These are phyloP conservation scores for Acorus calamus DNA, from an alignment of 106 monocot genomes.

Conservation along the genomic window DNA sequence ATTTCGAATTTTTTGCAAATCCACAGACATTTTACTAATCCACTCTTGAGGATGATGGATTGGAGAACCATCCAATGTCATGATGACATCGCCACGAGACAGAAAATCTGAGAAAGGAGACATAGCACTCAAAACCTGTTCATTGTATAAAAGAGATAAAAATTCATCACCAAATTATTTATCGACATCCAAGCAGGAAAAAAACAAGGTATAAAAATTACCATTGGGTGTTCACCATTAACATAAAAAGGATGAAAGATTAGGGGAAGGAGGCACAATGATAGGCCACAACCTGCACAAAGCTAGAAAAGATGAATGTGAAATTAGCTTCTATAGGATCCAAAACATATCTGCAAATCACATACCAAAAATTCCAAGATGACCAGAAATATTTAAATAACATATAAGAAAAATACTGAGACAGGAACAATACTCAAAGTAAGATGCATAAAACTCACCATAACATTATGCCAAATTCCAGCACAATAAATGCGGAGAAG, in stretches of 20 bases:
- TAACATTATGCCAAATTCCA: slow-evolving; percentile 90
- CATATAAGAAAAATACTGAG: background rate
- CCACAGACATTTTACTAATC: slow-evolving; percentile 31
- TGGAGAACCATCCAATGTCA: slow-evolving; percentile 51
- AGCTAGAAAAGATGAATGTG: slow-evolving; percentile 32
- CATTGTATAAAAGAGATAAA: slow-evolving; percentile 5
- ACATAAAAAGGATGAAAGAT: slow-evolving; percentile 62
- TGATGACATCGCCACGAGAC: slow-evolving; percentile 48
- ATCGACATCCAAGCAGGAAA: background rate
- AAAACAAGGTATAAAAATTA: slow-evolving; percentile 16
- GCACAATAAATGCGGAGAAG: slow-evolving; percentile 88
- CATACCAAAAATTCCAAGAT: background rate
- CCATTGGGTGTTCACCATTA: slow-evolving; percentile 47
- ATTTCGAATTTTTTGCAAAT: slow-evolving; percentile 15
- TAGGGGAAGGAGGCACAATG: slow-evolving; percentile 44
- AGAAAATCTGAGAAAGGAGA: slow-evolving; percentile 58
- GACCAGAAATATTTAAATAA: no score
- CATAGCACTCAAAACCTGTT: slow-evolving; percentile 50
- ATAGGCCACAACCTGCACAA: slow-evolving; percentile 50
- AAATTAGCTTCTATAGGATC: no score
- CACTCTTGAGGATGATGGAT: slow-evolving; percentile 49
- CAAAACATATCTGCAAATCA: no score
- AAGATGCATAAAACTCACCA: slow-evolving; percentile 31
- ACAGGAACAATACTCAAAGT: no score
- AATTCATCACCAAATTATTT: background rate